These are phyloP conservation scores for Platanus orientalis DNA, from an alignment of 164 flowering plant species.

Conservation along the genomic window DNA sequence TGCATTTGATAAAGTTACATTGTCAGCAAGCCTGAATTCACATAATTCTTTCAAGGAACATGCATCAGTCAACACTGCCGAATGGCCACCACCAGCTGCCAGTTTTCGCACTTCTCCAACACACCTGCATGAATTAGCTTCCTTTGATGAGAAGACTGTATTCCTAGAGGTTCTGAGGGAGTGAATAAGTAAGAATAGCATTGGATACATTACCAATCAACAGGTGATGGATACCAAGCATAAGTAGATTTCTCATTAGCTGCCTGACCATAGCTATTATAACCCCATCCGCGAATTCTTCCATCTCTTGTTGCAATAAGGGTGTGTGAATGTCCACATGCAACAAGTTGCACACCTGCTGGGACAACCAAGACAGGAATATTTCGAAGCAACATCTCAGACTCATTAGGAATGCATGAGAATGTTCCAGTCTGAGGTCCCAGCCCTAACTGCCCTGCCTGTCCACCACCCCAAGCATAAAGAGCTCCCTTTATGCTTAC, in stretches of 20 bases:
- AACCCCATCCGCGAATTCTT: constrained; percentile 94
- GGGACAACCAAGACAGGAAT: constrained; percentile 80
- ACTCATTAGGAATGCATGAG: constrained; percentile 52
- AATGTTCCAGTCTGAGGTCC: constrained; percentile 81
- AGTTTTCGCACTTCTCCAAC: constrained; percentile 86
- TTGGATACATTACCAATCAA: constrained; percentile 65
- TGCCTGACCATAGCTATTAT: constrained; percentile 95
- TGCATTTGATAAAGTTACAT: constrained; percentile 63
- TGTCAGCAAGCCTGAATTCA: constrained; percentile 86
- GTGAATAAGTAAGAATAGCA: background rate
- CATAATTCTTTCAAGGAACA: constrained; percentile 89
- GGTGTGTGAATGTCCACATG: constrained; percentile 96
- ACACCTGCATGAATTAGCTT: constrained; percentile 52
- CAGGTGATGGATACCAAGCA: constrained; percentile 98
- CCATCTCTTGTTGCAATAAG: constrained; percentile 77
- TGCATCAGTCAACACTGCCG: constrained; percentile 95
- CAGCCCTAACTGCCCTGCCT: constrained; percentile 85
- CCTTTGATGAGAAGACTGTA: constrained; percentile 4
- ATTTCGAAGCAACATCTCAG: constrained; percentile 62
- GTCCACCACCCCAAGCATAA: constrained; percentile 98
- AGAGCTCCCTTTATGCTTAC: constrained; percentile 75
- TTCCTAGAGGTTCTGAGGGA: background rate
- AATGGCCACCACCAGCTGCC: constrained; percentile 99
- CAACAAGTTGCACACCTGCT: constrained; percentile 62
- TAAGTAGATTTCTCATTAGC: constrained; percentile 79